Evolutionary conservation across 202 grass and related monocot genomes (phyloP).

Genomic region (Carex arenaria): DNA sequence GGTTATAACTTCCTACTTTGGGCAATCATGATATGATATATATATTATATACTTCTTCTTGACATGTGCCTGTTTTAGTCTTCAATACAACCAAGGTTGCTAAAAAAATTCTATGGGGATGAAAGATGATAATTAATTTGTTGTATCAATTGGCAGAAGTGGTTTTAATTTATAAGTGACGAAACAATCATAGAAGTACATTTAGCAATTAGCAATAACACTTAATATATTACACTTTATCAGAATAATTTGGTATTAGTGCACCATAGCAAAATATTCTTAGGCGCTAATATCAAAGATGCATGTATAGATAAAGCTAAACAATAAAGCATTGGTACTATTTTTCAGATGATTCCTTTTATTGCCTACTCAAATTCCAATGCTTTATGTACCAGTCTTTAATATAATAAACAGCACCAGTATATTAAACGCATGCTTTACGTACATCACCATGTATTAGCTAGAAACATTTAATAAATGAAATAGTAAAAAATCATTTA

Average conservation of each 20-base stretch:
- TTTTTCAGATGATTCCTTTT: not conserved
- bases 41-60: not conserved
- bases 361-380: not conserved
- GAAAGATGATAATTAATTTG: not conserved
- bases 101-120: not conserved
- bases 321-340: not conserved
- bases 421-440: not conserved
- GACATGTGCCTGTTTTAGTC: not conserved
- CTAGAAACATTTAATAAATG: not conserved
- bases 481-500: not conserved
- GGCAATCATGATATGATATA: not conserved
- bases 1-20: not conserved
- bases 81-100: not conserved
- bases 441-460: not conserved
- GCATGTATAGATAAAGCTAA: not conserved
- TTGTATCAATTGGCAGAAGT: not conserved
- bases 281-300: conserved; percentile 1
- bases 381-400: not conserved
- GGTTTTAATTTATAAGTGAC: too few species aligned
- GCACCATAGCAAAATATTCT: not conserved
- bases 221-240: not conserved
- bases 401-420: not conserved
- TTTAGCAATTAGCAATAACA: not conserved
- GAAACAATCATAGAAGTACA: not conserved
- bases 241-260: conserved; percentile 1